Evolutionary conservation across 164 flowering plant genomes (phyloP).

Genomic region (Tinospora cordifolia): DNA sequence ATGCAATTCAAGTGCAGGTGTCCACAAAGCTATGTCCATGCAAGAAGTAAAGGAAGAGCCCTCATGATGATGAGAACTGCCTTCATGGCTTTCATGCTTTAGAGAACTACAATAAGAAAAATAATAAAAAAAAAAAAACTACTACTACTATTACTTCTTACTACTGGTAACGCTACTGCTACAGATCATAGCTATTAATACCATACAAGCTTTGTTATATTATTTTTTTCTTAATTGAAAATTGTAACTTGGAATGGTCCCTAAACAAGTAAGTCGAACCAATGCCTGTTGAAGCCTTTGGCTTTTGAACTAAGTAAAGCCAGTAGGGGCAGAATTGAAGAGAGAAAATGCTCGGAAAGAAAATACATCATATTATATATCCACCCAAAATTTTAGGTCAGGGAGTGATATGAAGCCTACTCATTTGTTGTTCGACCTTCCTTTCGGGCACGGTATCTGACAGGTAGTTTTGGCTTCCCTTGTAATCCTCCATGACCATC

Average conservation of each 20-base stretch:
- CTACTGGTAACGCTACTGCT: neutral
- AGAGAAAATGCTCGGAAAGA: neutral
- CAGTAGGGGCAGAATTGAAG: constrained; percentile 4
- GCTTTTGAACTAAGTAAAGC: neutral
- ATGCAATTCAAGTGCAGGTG: neutral
- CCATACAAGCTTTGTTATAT: neutral
- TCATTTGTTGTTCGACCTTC: constrained; percentile 38
- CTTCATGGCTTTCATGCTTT: neutral
- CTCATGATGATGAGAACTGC: neutral
- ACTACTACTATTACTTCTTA: neutral
- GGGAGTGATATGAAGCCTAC: constrained; percentile 4
- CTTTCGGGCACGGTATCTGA: constrained; percentile 45
- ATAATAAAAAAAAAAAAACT: neutral
- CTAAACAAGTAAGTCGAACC: neutral
- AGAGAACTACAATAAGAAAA: neutral
- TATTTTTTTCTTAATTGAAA: neutral
- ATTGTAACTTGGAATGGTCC: neutral
- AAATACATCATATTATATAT: no score
- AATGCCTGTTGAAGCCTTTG: neutral
- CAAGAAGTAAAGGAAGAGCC: neutral
- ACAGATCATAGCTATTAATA: neutral
- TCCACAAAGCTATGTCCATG: neutral
- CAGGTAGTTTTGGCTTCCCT: constrained; percentile 26
- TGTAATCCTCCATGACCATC: constrained; percentile 20
- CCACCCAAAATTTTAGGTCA: constrained; percentile 11